Conservation (phyloP, 2,329 filamentous ascomycete species). For the Chaetomiaceae sp. region DNA sequence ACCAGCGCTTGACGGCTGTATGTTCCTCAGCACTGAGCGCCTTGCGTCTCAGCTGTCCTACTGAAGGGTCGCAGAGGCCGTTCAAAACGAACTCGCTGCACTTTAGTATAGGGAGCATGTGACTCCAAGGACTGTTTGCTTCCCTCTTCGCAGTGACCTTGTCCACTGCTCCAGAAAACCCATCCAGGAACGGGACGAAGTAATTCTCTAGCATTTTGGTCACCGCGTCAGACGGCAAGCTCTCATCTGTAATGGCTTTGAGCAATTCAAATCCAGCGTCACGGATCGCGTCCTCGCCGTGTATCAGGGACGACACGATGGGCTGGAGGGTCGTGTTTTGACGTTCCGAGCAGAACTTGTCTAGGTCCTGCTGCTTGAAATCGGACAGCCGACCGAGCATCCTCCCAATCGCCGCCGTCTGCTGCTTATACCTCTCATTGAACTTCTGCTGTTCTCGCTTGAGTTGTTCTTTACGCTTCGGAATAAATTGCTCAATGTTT, state of each 20-base stretch:
- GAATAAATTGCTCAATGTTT: constrained; percentile 67
- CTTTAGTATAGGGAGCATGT: constrained; percentile 51
- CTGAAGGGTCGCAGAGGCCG: constrained; percentile 49
- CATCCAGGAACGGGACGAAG: constrained; percentile 38
- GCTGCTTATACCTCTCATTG: constrained; percentile 51
- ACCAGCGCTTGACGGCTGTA: constrained; percentile 66
- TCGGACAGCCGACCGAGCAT: constrained; percentile 75
- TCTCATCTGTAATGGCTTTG: constrained; percentile 71
- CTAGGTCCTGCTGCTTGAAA: constrained; percentile 63
- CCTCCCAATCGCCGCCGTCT: constrained; percentile 56
- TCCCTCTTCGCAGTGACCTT: constrained; percentile 36
- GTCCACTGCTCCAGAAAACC: constrained; percentile 38
- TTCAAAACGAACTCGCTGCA: constrained; percentile 52
- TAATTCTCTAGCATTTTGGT: constrained; percentile 39
- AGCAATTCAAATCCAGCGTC: constrained; percentile 76
- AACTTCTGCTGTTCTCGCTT: constrained; percentile 57
- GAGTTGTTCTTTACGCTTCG: constrained; percentile 41
- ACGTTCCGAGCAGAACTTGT: constrained; percentile 60
- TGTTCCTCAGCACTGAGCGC: constrained; percentile 56
- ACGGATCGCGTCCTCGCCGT: constrained; percentile 71
- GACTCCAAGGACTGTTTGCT: constrained; percentile 46
- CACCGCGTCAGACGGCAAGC: constrained; percentile 46
- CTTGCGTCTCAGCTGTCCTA: constrained; percentile 50
- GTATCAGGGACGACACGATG: constrained; percentile 73
- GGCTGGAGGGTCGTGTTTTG: constrained; percentile 58